Percentiles rank a stretch among this genome's conserved stretches.
These are phyloP conservation scores for Arachnopeziza araneosa DNA, from an alignment of 2,329 filamentous ascomycete genomes.

Conservation along the genomic window DNA sequence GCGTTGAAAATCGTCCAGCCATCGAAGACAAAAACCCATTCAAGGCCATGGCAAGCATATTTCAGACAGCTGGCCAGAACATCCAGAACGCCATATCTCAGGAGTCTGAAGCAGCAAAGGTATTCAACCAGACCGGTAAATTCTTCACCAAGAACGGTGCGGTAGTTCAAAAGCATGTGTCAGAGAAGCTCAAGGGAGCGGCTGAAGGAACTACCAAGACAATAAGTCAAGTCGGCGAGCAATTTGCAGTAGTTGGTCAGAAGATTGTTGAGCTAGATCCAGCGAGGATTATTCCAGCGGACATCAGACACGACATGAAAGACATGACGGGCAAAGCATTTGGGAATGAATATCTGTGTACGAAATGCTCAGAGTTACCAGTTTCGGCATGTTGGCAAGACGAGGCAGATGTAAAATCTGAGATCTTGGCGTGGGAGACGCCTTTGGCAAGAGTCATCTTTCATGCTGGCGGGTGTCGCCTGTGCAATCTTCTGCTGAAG, in stretches of 20 bases:
- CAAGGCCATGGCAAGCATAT: no score
- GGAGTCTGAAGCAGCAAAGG: not conserved
- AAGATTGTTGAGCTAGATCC: not conserved
- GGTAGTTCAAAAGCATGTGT: not conserved
- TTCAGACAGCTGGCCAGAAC: no score
- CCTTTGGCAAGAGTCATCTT: constrained; percentile 2
- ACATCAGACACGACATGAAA: constrained; percentile 3
- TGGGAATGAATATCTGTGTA: not conserved
- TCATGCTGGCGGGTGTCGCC: constrained; percentile 1
- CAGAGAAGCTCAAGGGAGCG: constrained; percentile 1
- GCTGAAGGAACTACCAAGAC: not conserved
- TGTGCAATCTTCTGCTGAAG: constrained; percentile 1
- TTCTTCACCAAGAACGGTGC: not conserved
- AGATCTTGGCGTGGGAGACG: not conserved
- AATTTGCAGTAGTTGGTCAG: constrained; percentile 1
- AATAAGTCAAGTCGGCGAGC: constrained; percentile 1
- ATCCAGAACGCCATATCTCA: no score
- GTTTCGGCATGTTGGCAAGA: constrained; percentile 4
- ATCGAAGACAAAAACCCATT: no score
- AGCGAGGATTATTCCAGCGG: not conserved
- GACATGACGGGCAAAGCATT: not conserved
- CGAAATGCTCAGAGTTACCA: constrained; percentile 1
- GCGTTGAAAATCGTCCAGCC: no score
- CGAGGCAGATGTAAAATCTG: not conserved
- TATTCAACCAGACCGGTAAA: constrained; percentile 1